These are phyloP conservation scores for Ulota crispa DNA, from an alignment of 225 moss, liverwort and hornwort genomes.

Conservation along the genomic window DNA sequence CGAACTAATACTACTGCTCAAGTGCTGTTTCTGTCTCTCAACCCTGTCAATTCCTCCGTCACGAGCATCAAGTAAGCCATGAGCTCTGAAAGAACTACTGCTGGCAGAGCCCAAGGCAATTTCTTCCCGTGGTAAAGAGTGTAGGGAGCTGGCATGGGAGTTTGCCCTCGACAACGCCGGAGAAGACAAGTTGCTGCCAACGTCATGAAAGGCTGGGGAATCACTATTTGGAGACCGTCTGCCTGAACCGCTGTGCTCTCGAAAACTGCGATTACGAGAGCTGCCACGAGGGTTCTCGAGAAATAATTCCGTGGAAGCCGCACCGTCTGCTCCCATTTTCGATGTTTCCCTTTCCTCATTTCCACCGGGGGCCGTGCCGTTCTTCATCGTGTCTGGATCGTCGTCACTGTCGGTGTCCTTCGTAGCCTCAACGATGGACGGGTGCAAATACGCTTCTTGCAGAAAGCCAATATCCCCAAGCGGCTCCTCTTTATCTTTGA, in stretches of 20 bases:
- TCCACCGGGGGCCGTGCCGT: conserved; percentile 43
- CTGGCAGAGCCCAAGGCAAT: not conserved
- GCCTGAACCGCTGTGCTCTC: conserved; percentile 14
- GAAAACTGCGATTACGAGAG: not conserved
- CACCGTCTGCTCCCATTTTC: not conserved
- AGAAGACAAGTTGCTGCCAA: conserved; percentile 33
- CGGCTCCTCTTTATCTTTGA: conserved; percentile 60
- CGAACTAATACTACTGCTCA: not conserved
- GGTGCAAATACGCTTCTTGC: conserved; percentile 67
- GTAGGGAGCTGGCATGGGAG: conserved; percentile 17
- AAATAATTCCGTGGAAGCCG: not conserved
- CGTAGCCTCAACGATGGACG: conserved; percentile 43
- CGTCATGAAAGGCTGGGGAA: conserved; percentile 20
- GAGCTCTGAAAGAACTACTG: conserved; percentile 8
- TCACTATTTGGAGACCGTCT: conserved; percentile 12
- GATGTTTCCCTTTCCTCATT: not conserved
- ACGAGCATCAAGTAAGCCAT: not conserved
- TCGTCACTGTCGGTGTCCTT: conserved; percentile 36
- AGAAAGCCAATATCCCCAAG: conserved; percentile 37
- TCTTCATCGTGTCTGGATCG: conserved; percentile 40
- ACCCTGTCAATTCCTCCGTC: not conserved
- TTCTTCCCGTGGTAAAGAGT: conserved; percentile 3
- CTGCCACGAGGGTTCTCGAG: not conserved
- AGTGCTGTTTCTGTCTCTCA: not conserved
- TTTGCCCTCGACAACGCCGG: conserved; percentile 36